Percentiles rank a stretch among this genome's conserved stretches.
phyloP scores from a whole-genome alignment of 306 rosid genomes.

The Ormosia emarginata region DNA sequence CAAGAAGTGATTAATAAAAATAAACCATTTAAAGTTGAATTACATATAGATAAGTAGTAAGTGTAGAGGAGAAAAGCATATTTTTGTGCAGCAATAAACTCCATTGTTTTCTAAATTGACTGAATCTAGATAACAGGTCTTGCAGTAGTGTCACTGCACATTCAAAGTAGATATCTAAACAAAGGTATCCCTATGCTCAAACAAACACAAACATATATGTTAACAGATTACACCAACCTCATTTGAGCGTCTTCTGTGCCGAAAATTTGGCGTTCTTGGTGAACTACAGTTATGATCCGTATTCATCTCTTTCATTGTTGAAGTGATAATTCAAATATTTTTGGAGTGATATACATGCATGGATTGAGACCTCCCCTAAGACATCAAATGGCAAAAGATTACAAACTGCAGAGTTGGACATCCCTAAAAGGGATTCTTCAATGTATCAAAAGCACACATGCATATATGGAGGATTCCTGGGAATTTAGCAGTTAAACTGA shows the following conservation, averaged over 20 bases:
- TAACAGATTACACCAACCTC: constrained; percentile 47
- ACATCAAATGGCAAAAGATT: constrained; percentile 21
- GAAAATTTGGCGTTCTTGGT: constrained; percentile 41
- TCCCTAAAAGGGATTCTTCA: background rate
- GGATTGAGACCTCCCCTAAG: constrained; percentile 25
- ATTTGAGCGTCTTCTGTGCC: constrained; percentile 59
- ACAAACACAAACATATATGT: background rate
- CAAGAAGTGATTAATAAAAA: background rate
- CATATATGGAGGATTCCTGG: background rate
- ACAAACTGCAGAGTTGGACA: background rate
- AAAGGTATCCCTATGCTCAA: background rate
- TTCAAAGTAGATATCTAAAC: background rate
- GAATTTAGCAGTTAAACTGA: background rate
- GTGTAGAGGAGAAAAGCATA: background rate
- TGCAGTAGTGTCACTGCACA: background rate
- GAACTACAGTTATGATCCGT: constrained; percentile 34
- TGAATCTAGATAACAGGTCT: background rate
- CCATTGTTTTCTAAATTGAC: background rate
- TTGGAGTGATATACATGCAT: constrained; percentile 10
- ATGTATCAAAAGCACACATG: background rate
- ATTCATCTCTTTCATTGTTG: constrained; percentile 37
- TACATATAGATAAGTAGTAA: background rate
- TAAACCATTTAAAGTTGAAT: background rate
- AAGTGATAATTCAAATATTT: constrained; percentile 12
- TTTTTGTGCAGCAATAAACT: background rate